Conservation (phyloP, 805 yeast genomes). For the Lipomyces sp. region DNA sequence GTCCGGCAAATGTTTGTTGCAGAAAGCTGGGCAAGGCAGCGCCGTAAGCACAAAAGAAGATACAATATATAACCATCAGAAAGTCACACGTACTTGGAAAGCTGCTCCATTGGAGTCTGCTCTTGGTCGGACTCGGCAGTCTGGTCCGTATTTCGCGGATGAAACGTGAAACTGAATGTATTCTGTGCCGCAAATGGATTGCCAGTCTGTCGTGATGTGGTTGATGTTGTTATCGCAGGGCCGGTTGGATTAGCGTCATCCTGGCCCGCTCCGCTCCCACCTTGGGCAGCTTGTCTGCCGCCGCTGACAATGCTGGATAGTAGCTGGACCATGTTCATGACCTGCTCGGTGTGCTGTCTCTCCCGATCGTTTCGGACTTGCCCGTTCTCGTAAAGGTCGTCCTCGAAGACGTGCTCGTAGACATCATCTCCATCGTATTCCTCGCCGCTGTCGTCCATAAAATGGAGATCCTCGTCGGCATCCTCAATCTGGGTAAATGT, state of each 20-base stretch:
- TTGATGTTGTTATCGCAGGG: no score
- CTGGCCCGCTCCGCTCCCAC: no score
- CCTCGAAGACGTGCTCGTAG: conserved; percentile 1
- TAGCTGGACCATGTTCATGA: conserved; percentile 9
- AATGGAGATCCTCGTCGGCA: conserved; percentile 1
- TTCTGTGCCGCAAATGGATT: neutral
- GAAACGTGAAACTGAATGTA: neutral
- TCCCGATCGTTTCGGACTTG: conserved; percentile 1
- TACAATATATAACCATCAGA: no score
- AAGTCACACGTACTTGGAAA: conserved; percentile 13
- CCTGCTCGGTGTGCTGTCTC: conserved; percentile 10
- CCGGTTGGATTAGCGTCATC: no score
- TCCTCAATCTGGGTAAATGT: conserved; percentile 1
- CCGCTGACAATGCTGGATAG: conserved; percentile 14
- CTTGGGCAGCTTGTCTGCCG: neutral
- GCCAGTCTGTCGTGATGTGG: no score
- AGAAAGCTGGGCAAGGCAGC: conserved; percentile 29
- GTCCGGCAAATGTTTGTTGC: conserved; percentile 17
- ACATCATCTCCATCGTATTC: conserved; percentile 48
- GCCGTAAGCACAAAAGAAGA: no score
- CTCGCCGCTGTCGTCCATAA: conserved; percentile 17
- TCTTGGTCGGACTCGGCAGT: conserved; percentile 2
- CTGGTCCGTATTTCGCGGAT: neutral
- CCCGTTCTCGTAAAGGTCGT: neutral
- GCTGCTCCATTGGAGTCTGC: conserved; percentile 18